phyloP scores from a whole-genome alignment of 768 basidiomycete genomes.

The Termitomyces eurrhizus region DNA sequence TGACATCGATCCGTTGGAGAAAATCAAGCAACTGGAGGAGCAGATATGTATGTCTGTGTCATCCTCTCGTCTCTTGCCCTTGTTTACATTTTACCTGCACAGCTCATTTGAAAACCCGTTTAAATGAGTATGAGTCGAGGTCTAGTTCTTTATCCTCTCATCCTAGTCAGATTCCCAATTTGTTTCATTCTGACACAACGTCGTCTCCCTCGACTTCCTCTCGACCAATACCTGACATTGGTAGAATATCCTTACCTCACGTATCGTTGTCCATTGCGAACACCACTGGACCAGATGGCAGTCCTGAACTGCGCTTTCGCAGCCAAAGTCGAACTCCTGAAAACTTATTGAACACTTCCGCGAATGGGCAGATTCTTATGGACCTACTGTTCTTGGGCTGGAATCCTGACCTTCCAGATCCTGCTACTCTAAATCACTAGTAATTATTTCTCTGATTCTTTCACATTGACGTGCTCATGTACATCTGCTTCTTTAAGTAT shows the following conservation, averaged over 20 bases:
- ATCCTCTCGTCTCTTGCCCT: background rate
- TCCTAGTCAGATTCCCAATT: conserved; percentile 18
- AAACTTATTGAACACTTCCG: conserved; percentile 23
- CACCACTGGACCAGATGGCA: conserved; percentile 30
- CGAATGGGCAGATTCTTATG: conserved; percentile 38
- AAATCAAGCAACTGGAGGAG: conserved; percentile 72
- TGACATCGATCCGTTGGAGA: conserved; percentile 75
- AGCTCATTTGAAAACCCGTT: conserved; percentile 62
- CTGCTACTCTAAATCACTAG: conserved; percentile 71
- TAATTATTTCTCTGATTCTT: conserved; percentile 32
- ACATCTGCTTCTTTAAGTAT: conserved; percentile 45
- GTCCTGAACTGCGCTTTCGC: conserved; percentile 35
- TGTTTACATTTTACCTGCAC: conserved; percentile 11
- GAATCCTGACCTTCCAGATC: conserved; percentile 84
- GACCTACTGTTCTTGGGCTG: conserved; percentile 74
- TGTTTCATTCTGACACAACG: conserved; percentile 15
- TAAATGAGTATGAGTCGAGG: conserved; percentile 48
- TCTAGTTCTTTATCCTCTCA: conserved; percentile 36
- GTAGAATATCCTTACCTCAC: conserved; percentile 41
- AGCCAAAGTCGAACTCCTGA: conserved; percentile 52
- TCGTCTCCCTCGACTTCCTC: conserved; percentile 16
- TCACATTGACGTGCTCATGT: conserved; percentile 3
- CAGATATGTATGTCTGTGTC: conserved; percentile 54
- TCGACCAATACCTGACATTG: conserved; percentile 23
- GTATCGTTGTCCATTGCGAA: conserved; percentile 41